phyloP scores from a whole-genome alignment of 2,329 filamentous ascomycete species.

The Aspergillus versicolor region DNA sequence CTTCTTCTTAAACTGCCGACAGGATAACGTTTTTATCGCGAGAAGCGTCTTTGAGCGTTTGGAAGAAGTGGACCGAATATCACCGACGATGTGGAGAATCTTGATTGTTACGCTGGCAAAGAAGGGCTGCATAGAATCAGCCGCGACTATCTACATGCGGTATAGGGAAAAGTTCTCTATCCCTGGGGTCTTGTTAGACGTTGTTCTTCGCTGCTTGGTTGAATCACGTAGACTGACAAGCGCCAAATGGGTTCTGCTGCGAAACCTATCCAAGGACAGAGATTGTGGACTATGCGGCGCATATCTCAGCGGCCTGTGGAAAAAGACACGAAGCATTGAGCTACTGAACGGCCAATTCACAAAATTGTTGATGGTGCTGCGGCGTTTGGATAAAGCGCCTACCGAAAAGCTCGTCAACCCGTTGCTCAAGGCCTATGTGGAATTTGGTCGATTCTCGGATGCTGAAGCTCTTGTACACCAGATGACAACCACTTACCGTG shows the following conservation, averaged over 20 bases:
- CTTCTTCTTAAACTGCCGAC: conserved; percentile 38
- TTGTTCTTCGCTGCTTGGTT: conserved; percentile 37
- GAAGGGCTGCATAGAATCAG: conserved; percentile 37
- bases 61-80: conserved; percentile 31
- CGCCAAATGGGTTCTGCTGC: conserved; percentile 38
- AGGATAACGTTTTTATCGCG: conserved; percentile 40
- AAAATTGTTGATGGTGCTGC: conserved; percentile 28
- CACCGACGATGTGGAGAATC: conserved; percentile 36
- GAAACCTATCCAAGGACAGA: conserved; percentile 31
- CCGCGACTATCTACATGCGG: conserved; percentile 33
- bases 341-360: conserved; percentile 35
- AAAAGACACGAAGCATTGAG: conserved; percentile 38
- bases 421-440: conserved; percentile 40
- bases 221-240: conserved; percentile 38
- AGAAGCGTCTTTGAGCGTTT: conserved; percentile 36
- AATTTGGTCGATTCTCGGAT: conserved; percentile 35
- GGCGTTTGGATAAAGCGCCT: conserved; percentile 29
- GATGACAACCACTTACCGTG: conserved; percentile 32
- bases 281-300: conserved; percentile 37
- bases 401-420: conserved; percentile 43
- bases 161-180: conserved; percentile 29
- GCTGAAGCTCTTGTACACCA: conserved; percentile 36
- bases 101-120: conserved; percentile 37
- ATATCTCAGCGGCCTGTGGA: conserved; percentile 40
- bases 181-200: conserved; percentile 31